Evolutionary conservation across 257 asterid species (phyloP), one percentile per base, ranked within the genome.

Genomic region (Petunia axillaris): DNA sequence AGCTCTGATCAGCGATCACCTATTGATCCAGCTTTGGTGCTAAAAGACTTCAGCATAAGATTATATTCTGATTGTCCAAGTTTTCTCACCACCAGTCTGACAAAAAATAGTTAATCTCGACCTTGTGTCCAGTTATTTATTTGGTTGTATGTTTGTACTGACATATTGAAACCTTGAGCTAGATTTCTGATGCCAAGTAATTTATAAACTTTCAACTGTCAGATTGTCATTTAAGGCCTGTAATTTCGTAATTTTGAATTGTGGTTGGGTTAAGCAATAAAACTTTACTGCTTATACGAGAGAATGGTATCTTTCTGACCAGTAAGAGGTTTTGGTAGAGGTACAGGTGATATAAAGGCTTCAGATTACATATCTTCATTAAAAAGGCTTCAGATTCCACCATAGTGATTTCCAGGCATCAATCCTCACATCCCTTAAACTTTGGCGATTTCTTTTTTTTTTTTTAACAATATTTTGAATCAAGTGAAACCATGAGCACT

Each of bases 131-230:
- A 16, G 10, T 25, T 70, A 46, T 46, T 11, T 70, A 70, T 25
- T 70, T 70, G 59, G 59, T 46, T 46, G 41, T 46, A 46, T 46
- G 77, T 25, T 70, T 70, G 41, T 25, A 70, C 25, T 58, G 59
- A 25, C 77, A 5, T 70, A 70, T 10, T 70, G 59, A 37, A 70
- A 46, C 77, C n/a, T 44, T 44, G 76, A 70, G 46, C 76, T 9
- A 25, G 36, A 70, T 44, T 68, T n/a, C 44, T 70, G 57, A 16
- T 70, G 36, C 16, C 58, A 46, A 44, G 76, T 46, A 8, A 70
- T 44, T 44, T 46, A 16, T 70, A 8, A 44, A 46, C 16, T 16
- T 5, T 46, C 58, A 70, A 68, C 41, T 68, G 76, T 68, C 76
- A 44, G 76, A 16, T 9, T 68, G 41, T 70, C 58, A 70, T 44